Conservation (phyloP, 2,329 filamentous ascomycete genomes). For the Penicillium sp. region DNA sequence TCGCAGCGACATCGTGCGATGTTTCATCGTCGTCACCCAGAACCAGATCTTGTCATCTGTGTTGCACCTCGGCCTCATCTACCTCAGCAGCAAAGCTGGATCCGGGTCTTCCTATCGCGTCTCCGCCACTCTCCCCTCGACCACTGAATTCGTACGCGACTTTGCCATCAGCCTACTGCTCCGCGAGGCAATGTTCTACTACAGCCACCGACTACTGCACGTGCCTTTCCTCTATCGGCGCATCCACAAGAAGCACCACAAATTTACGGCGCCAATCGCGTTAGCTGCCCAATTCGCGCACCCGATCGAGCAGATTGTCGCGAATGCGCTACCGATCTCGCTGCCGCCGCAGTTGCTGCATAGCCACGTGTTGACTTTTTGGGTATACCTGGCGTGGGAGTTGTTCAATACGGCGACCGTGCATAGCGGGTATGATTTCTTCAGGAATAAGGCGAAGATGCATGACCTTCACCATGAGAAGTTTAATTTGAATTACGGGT, state of each 20-base stretch:
- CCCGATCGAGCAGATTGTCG: slow-evolving; percentile 58
- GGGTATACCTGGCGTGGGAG: slow-evolving; percentile 53
- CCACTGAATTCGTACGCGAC: slow-evolving; percentile 43
- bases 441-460: slow-evolving; percentile 47
- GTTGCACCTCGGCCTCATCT: slow-evolving; percentile 34
- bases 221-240: slow-evolving; percentile 50
- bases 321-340: slow-evolving; percentile 56
- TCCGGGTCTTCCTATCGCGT: slow-evolving; percentile 42
- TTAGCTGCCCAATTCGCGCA: slow-evolving; percentile 61
- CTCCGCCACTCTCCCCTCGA: slow-evolving; percentile 40
- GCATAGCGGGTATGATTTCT: slow-evolving; percentile 62
- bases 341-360: slow-evolving; percentile 52
- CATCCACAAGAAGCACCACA: slow-evolving; percentile 61
- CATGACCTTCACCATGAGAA: slow-evolving; percentile 62
- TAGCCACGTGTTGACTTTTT: slow-evolving; percentile 57
- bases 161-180: slow-evolving; percentile 45
- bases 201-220: slow-evolving; percentile 58
- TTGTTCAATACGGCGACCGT: slow-evolving; percentile 57
- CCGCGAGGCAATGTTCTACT: slow-evolving; percentile 60
- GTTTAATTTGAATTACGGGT: slow-evolving; percentile 58
- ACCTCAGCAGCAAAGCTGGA: slow-evolving; percentile 14
- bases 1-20: slow-evolving; percentile 47
- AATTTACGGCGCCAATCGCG: slow-evolving; percentile 58
- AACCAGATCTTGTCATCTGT: slow-evolving; percentile 51
- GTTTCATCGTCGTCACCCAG: slow-evolving; percentile 47